phyloP scores from a whole-genome alignment of 768 basidiomycete species.

The Suillus weaverae region DNA sequence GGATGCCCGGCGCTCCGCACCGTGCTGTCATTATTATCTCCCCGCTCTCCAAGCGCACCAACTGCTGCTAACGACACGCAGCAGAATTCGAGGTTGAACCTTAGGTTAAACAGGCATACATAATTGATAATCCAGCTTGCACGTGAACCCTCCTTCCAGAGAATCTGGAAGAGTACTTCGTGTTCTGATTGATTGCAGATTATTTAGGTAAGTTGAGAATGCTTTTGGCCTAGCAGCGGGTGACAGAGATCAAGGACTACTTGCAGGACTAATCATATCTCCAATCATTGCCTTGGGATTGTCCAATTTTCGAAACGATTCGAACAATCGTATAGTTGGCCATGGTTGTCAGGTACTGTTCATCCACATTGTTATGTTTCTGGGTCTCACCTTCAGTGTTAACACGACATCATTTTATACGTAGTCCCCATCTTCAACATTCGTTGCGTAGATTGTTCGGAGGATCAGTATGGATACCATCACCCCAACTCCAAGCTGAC shows the following conservation, averaged over 20 bases:
- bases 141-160: background rate
- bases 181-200: constrained; percentile 1
- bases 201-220: background rate
- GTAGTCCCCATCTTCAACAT: background rate
- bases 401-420: background rate
- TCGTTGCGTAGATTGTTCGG: background rate
- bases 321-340: background rate
- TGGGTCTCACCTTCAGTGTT: background rate
- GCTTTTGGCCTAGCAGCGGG: background rate
- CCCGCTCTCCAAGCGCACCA: constrained; percentile 3
- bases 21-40: background rate
- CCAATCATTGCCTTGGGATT: background rate
- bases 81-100: background rate
- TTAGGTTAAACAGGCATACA: background rate
- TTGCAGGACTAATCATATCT: background rate
- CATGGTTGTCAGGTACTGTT: background rate
- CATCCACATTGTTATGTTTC: background rate
- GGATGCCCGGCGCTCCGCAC: constrained; percentile 1
- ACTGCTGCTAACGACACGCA: background rate
- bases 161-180: background rate
- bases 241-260: background rate
- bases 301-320: background rate
- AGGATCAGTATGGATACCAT: background rate
- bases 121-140: background rate
- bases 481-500: background rate